Evolutionary conservation across 768 basidiomycete species (phyloP), one percentile per base, ranked within the genome.

Genomic region (Lactarius sanguifluus): DNA sequence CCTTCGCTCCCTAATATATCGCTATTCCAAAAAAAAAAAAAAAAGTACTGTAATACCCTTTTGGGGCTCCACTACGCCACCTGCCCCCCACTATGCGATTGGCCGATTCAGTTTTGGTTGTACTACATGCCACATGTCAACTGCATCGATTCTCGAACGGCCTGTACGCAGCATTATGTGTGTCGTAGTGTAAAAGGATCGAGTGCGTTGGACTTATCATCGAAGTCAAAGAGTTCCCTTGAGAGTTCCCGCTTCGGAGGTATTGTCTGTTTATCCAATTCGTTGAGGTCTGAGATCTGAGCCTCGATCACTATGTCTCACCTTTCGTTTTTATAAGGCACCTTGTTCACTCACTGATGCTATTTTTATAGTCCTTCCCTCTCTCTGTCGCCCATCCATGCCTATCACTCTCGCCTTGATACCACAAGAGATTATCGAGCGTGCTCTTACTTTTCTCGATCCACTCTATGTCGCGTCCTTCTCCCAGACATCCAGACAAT

Each of bases 371-470:
- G 20, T 50, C 9, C 50, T 50, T 66, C 25, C 45, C 36, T 40
- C n/a, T 2, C 1, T n/a, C 20, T 8, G 5, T 36, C 36, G 12
- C 7, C 36, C 41, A 47, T 30, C 45, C 55, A 65, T 38, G 58
- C 20, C 50, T 4, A 3, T 30, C 12, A 57, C 25, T 32, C 63
- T 70, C 34, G 47, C 63, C 10, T 8, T 34, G 3, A 43, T 90
- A 20, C 86, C 88, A 13, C 75, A 76, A 12, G 91, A 92, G 74
- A 73, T 89, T 55, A 68, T 88, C 43, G 87, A 89, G 57, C 76
- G 80, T 61, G 81, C 89, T 62, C 76, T 92, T 9, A 70, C 83
- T 50, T 69, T 75, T n/a, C 80, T 83, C 66, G 85, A 89, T 70
- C 90, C 90, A 5, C 71, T 83, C 52, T 84, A 90, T 64, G 81